Evolutionary conservation across 345 rosid species (phyloP).

Genomic region (Passiflora organensis): DNA sequence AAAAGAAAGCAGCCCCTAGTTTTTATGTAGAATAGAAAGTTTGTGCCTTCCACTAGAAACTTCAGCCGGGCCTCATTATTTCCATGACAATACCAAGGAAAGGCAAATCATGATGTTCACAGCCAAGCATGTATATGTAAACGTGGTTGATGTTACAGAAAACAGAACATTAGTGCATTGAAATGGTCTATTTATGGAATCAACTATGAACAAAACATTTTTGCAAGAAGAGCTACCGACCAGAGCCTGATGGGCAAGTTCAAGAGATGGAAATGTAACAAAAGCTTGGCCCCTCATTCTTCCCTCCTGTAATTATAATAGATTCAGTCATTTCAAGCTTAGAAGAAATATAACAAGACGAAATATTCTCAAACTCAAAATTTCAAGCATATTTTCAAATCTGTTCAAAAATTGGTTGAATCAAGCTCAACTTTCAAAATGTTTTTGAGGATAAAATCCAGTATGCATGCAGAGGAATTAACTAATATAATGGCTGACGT

Average conservation of each 20-base stretch:
- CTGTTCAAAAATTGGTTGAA: too few relatives aligned
- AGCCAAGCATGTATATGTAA: too few relatives aligned
- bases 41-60: not conserved
- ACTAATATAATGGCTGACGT: too few relatives aligned
- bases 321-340: constrained; percentile 2
- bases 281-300: constrained; percentile 98
- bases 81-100: too few relatives aligned
- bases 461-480: too few relatives aligned
- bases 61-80: not conserved
- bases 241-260: constrained; percentile 81
- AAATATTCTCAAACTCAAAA: not conserved
- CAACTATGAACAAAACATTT: constrained; percentile 1
- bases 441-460: too few relatives aligned
- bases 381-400: not conserved
- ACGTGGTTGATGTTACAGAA: not conserved
- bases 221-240: constrained; percentile 32
- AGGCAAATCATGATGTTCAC: too few relatives aligned
- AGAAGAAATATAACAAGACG: not conserved
- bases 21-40: not conserved
- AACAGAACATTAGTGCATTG: not conserved
- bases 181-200: not conserved
- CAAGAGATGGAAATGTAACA: constrained; percentile 83
- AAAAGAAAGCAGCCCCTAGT: not conserved
- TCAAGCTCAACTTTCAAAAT: too few relatives aligned
- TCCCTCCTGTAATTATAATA: constrained; percentile 61